Evolutionary conservation across 805 yeast species (phyloP), one percentile per base, ranked within the genome.

Genomic region (Myxozyma melibiosi): DNA sequence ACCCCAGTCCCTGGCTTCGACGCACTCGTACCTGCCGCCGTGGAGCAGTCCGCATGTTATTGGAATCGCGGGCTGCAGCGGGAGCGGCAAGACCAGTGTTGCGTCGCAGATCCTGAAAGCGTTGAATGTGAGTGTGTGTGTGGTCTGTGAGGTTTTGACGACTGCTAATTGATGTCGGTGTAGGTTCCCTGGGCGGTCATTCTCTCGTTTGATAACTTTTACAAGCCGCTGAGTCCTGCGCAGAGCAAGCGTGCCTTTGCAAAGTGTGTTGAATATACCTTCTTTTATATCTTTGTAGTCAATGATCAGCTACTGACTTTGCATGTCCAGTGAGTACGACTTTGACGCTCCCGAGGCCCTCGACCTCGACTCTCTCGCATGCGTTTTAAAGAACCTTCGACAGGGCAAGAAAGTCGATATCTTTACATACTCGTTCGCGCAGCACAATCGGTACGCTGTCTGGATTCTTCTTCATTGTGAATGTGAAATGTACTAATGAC

Each of bases 131-230:
- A 27, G 66, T 53, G 16, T n/a, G 14, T n/a, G n/a, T 37, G 13
- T 24, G 20, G 2, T 18, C 6, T 40, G 28, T 4, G 16, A 20
- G 14, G 30, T n/a, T 5, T 16, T 25, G 18, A 8, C 13, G 45
- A 28, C 44, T 35, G 34, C 27, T 16, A 22, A 27, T 3, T 25
- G 4, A 14, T 40, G 35, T 5, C 8, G 24, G 24, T 16, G 73
- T 81, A 89, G 72, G 89, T 89, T 53, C 98, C 98, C 0, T 91
- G 98, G 97, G 89, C 97, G 0, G 92, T 94, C 11, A 76, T 94
- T 55, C 69, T 92, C 20, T 87, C 97, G 1, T 78, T 90, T 74
- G 99, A 94, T 70, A 92, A 92, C 72, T 94, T 92, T 70, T 94
- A 94, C 74, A 83, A 80, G 46, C 94, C 94, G 0, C 76, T 94